phyloP scores from a whole-genome alignment of 164 flowering plant genomes.

The Vitis amurensis region DNA sequence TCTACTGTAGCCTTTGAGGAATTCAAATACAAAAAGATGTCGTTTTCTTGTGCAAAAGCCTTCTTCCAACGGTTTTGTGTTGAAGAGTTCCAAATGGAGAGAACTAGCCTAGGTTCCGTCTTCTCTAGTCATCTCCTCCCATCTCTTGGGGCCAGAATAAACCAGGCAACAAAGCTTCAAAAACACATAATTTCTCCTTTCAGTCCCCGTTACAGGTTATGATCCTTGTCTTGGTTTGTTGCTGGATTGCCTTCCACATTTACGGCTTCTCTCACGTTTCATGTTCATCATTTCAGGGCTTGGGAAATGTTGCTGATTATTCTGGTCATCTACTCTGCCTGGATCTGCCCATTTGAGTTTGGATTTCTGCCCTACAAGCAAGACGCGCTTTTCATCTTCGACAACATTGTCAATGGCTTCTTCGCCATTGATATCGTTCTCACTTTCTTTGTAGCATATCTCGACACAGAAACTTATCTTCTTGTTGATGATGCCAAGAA shows the following conservation, averaged over 20 bases:
- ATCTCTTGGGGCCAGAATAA: conserved; percentile 85
- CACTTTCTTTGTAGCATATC: conserved; percentile 91
- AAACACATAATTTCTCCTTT: conserved; percentile 75
- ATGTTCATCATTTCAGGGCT: conserved; percentile 52
- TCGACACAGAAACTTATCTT: conserved; percentile 68
- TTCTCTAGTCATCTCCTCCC: conserved; percentile 76
- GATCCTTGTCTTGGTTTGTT: not conserved
- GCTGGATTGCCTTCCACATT: not conserved
- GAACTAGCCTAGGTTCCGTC: conserved; percentile 37
- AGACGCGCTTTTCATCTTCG: conserved; percentile 60
- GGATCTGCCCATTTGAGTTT: conserved; percentile 93
- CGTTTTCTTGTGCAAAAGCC: conserved; percentile 45
- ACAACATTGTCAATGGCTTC: conserved; percentile 81
- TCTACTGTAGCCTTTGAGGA: conserved; percentile 10
- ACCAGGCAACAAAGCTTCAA: conserved; percentile 59
- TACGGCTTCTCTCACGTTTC: conserved; percentile 10
- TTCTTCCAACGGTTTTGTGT: conserved; percentile 55
- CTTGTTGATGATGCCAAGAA: conserved; percentile 75
- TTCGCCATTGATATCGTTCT: conserved; percentile 87
- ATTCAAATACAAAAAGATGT: conserved; percentile 36
- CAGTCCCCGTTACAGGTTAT: conserved; percentile 73
- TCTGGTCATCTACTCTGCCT: conserved; percentile 90
- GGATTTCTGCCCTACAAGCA: conserved; percentile 75
- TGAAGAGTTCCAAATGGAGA: conserved; percentile 44
- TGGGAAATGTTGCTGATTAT: conserved; percentile 88